Evolutionary conservation across 148 eudicot species (phyloP), one percentile per base, ranked within the genome.

Genomic region (Vaccinium myrtillus): DNA sequence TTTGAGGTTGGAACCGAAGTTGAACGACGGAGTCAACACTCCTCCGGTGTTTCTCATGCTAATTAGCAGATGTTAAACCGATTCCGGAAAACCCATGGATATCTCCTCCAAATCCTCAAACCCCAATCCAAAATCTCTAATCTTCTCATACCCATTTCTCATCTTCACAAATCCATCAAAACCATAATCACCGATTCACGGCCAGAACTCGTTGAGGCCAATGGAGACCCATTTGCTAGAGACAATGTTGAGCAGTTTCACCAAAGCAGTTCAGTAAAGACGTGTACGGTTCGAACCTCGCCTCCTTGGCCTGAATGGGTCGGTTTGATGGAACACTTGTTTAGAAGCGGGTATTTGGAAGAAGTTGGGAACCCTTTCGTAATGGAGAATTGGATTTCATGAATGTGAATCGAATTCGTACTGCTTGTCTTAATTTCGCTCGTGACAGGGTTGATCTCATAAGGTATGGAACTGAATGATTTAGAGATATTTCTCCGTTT

Each of bases 271-370:
- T 65, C 59, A 63, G 53, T 8, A 5, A 85, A 77, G 81, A 25
- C 83, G 13, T 30, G 77, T 4, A 27, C 16, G 19, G 70, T 79
- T 85, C 83, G 80, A 50, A 83, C 84, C 61, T 80, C 88, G 30
- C 91, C 89, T 82, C 95, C 88, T 11, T 93, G 95, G 95, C 91
- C 87, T 1, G 95, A 92, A 85, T 92, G 95, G 95, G 87, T 85
- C 65, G 85, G 75, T n/a, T 87, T 93, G 82, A 93, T 93, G 93
- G 88, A 90, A 53, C 80, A 81, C 32, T 79, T 93, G 86, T 19
- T 83, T 65, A 87, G 84, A 61, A 81, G 23, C 51, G 93, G 93
- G 1, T 93, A 91, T 69, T 90, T 93, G 75, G 90, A 87, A 51
- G 90, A 23, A 84, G 78, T 83, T 79, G 90, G 91, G 69, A 85